Conservation (phyloP, 352 stramenopile species). For the Hyaloperonospora brassicae region DNA sequence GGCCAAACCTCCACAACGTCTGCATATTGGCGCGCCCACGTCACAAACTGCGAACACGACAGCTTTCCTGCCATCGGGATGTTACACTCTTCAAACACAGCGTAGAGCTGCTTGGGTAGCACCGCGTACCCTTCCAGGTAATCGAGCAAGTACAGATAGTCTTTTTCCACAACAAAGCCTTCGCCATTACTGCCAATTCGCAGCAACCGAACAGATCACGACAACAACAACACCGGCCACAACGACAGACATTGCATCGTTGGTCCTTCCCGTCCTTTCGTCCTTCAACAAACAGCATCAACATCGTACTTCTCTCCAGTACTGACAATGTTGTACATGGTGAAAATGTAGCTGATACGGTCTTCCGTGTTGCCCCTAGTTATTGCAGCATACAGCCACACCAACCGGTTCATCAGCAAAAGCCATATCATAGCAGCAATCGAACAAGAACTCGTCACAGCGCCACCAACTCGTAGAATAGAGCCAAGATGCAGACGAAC, state of each 20-base stretch:
- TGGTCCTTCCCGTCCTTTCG: background rate
- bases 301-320: conserved; percentile 45
- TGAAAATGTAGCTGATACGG: conserved; percentile 83
- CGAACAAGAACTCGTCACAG: background rate
- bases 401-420: conserved; percentile 10
- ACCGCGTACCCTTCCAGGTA: conserved; percentile 53
- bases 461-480: conserved; percentile 64
- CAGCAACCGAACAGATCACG: no score
- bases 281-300: no score
- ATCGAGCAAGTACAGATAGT: conserved; percentile 63
- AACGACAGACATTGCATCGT: background rate
- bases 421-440: background rate
- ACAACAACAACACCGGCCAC: background rate
- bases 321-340: conserved; percentile 78
- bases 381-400: conserved; percentile 7
- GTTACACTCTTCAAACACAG: conserved; percentile 66
- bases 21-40: conserved; percentile 66
- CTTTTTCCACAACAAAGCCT: conserved; percentile 54
- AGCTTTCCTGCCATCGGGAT: conserved; percentile 46
- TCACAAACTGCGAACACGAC: conserved; percentile 56
- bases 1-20: conserved; percentile 50
- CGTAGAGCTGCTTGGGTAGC: conserved; percentile 70
- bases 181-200: conserved; percentile 32
- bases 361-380: conserved; percentile 78
- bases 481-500: conserved; percentile 61